Percentiles rank a stretch among this genome's conserved stretches.
Conservation (phyloP, 2,329 filamentous ascomycete genomes). For the Diaporthe citri region DNA sequence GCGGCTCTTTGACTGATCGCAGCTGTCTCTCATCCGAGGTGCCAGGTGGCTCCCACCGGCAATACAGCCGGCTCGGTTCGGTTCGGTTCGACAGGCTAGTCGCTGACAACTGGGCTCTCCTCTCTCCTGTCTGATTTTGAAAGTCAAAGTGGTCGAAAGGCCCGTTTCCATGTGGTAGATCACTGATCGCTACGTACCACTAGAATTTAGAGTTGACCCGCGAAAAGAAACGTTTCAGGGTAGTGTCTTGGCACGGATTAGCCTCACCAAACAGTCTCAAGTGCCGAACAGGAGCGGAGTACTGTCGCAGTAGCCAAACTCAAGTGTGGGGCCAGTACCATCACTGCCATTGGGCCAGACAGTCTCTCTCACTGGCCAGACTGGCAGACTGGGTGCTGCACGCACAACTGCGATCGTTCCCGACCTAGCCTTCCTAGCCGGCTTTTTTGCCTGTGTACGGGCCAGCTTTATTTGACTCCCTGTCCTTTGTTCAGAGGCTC, state of each 20-base stretch:
- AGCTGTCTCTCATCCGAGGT: not conserved
- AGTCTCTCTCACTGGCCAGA: not conserved
- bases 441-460: not conserved
- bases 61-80: constrained; percentile 13
- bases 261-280: constrained; percentile 34
- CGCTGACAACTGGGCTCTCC: not conserved
- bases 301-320: constrained; percentile 19
- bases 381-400: not conserved
- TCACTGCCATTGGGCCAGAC: not conserved
- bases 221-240: constrained; percentile 34
- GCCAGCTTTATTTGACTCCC: not conserved
- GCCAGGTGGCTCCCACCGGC: not conserved
- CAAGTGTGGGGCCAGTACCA: not conserved
- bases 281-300: constrained; percentile 30
- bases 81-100: not conserved
- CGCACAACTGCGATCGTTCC: not conserved
- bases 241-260: constrained; percentile 35
- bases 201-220: constrained; percentile 27
- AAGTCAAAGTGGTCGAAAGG: not conserved
- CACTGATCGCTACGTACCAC: constrained; percentile 7
- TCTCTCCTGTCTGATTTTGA: not conserved
- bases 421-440: not conserved
- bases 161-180: constrained; percentile 12
- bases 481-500: not conserved
- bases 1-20: not conserved